A percentile compares a stretch with the other conserved stretches of the same genome.
These are phyloP conservation scores for Lasiodiplodia hormozganensis DNA, from an alignment of 2,329 filamentous ascomycete species.

Conservation along the genomic window DNA sequence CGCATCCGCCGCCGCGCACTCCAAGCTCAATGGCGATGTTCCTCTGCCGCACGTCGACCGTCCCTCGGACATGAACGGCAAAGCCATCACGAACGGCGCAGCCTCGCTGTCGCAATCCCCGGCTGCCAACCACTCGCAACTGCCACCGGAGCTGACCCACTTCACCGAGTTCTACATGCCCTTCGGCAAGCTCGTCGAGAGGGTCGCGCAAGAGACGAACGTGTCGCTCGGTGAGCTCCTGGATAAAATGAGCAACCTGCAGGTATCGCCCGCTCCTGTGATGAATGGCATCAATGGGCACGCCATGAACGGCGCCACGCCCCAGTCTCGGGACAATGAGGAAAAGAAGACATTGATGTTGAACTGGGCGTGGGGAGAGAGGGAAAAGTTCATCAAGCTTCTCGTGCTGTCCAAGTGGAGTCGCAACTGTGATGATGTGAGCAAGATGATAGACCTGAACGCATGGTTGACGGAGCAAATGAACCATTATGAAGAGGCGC, in stretches of 20 bases:
- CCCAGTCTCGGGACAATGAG: slow-evolving; percentile 67
- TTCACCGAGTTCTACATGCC: slow-evolving; percentile 77
- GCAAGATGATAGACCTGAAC: slow-evolving; percentile 87
- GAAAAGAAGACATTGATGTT: slow-evolving; percentile 78
- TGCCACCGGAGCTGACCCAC: slow-evolving; percentile 66
- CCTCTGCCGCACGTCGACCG: slow-evolving; percentile 25
- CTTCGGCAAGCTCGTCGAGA: slow-evolving; percentile 74
- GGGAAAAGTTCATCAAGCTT: slow-evolving; percentile 91
- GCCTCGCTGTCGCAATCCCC: slow-evolving; percentile 30
- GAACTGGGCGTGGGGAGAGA: slow-evolving; percentile 78
- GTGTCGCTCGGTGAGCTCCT: slow-evolving; percentile 77
- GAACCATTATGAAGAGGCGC: slow-evolving; percentile 47
- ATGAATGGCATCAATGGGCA: slow-evolving; percentile 48
- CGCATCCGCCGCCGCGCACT: slow-evolving; percentile 1
- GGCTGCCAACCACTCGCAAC: slow-evolving; percentile 33
- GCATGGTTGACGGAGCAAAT: slow-evolving; percentile 65
- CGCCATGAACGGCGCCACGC: slow-evolving; percentile 40
- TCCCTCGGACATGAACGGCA: slow-evolving; percentile 25
- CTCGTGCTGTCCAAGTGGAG: slow-evolving; percentile 92
- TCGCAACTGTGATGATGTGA: slow-evolving; percentile 77
- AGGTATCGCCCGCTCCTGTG: slow-evolving; percentile 57
- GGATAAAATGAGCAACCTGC: slow-evolving; percentile 71
- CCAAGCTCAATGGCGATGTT: slow-evolving; percentile 28
- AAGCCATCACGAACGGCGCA: slow-evolving; percentile 26
- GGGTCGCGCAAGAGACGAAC: slow-evolving; percentile 83